phyloP scores from a whole-genome alignment of 495 filamentous ascomycete species.

The Chlorociboria aeruginascens region DNA sequence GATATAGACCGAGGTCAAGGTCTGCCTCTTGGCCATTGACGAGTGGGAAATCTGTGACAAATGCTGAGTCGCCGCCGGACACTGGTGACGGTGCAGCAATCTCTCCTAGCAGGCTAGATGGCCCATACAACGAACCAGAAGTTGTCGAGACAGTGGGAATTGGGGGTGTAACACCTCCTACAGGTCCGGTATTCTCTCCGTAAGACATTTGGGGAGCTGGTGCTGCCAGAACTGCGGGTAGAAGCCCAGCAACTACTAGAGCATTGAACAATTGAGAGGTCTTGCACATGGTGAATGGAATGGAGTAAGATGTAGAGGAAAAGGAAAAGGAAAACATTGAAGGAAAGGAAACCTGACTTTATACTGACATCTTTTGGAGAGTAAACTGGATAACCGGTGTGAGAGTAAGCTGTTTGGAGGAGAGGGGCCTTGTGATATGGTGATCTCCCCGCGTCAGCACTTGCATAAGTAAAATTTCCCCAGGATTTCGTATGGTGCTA shows the following conservation, averaged over 20 bases:
- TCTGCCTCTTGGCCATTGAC: slow-evolving; percentile 2
- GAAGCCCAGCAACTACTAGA: background rate
- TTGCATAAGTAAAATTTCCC: no score
- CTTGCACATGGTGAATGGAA: background rate
- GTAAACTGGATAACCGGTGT: no score
- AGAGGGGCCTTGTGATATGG: no score
- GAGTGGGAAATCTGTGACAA: slow-evolving; percentile 22
- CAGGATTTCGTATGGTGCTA: no score
- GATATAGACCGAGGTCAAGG: slow-evolving; percentile 22
- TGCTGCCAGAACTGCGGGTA: background rate
- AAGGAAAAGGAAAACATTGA: no score
- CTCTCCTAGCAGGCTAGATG: slow-evolving; percentile 25
- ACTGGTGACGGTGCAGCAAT: slow-evolving; percentile 24
- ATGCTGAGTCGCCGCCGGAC: slow-evolving; percentile 22
- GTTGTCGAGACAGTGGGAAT: slow-evolving; percentile 22
- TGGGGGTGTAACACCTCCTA: slow-evolving; percentile 26
- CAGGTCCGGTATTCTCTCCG: slow-evolving; percentile 25
- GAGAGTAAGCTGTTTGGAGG: no score
- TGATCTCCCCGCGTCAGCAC: no score
- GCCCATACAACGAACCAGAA: slow-evolving; percentile 25
- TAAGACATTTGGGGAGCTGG: slow-evolving; percentile 4
- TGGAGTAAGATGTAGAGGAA: no score
- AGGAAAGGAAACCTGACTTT: no score
- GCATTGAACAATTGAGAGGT: background rate
- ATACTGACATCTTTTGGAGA: no score